Percentiles rank a stretch among this genome's conserved stretches.
These are phyloP conservation scores for Coniferiporia sulphurascens DNA, from an alignment of 1,284 basidiomycete species.

Conservation along the genomic window DNA sequence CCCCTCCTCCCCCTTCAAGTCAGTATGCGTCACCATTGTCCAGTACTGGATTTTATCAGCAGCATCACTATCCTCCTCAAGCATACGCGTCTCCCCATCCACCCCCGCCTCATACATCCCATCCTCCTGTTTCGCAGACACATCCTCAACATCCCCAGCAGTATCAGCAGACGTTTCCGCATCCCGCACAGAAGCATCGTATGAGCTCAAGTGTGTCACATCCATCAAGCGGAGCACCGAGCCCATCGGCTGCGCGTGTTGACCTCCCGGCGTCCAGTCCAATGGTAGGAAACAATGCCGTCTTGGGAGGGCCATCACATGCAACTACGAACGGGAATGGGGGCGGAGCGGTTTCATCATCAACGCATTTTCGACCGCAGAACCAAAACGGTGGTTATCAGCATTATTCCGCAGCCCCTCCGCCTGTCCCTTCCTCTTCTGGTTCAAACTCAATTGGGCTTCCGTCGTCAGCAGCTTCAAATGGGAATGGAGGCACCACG, in stretches of 20 bases:
- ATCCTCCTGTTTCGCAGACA: neutral
- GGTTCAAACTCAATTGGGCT: neutral
- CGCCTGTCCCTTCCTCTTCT: neutral
- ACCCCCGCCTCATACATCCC: neutral
- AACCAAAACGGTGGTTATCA: neutral
- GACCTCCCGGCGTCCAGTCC: neutral
- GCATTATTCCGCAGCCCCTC: neutral
- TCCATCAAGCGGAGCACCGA: neutral
- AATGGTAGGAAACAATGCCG: neutral
- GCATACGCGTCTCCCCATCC: neutral
- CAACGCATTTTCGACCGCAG: neutral
- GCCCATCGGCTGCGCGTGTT: neutral
- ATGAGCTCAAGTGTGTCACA: neutral
- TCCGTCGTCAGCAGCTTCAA: neutral
- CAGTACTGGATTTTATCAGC: constrained; percentile 5
- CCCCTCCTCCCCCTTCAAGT: neutral
- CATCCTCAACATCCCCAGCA: neutral
- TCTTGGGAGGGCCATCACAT: neutral
- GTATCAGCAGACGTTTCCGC: neutral
- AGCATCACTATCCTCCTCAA: constrained; percentile 8
- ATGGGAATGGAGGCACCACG: neutral
- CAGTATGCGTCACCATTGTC: neutral
- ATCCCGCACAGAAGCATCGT: neutral
- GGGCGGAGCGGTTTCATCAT: neutral
- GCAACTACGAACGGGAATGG: neutral